phyloP scores from a whole-genome alignment of 2,329 filamentous ascomycete species.

The Emydomyces testavorans region DNA sequence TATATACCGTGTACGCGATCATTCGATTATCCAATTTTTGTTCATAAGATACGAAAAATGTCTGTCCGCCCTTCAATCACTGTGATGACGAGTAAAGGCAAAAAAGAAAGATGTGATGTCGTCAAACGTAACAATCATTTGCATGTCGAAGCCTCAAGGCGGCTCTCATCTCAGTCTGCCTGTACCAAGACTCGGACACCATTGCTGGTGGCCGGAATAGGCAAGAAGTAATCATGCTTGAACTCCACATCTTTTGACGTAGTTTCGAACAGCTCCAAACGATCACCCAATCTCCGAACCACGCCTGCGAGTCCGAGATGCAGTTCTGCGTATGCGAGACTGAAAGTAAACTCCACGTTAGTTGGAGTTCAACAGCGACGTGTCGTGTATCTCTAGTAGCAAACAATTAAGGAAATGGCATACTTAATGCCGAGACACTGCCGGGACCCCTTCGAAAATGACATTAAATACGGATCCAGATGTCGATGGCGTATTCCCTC shows the following conservation, averaged over 20 bases:
- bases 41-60: too few relatives aligned
- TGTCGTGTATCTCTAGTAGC: too few relatives aligned
- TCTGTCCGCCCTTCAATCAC: too few relatives aligned
- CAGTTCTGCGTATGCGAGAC: constrained; percentile 16
- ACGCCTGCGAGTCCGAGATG: constrained; percentile 13
- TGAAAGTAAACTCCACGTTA: constrained; percentile 1
- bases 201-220: constrained; percentile 6
- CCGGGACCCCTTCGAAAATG: constrained; percentile 20
- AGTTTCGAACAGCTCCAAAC: constrained; percentile 13
- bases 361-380: too few relatives aligned
- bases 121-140: background rate
- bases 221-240: constrained; percentile 15
- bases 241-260: constrained; percentile 18
- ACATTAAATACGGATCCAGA: constrained; percentile 18
- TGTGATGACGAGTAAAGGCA: too few relatives aligned
- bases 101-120: too few relatives aligned
- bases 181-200: constrained; percentile 8
- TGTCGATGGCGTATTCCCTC: constrained; percentile 13
- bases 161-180: background rate
- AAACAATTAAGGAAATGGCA: too few relatives aligned
- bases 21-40: too few relatives aligned
- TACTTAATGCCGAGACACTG: constrained; percentile 20
- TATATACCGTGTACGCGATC: too few relatives aligned
- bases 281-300: constrained; percentile 12
- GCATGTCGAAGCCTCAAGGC: background rate